Evolutionary conservation across 352 stramenopile genomes (phyloP), one percentile per base, ranked within the genome.

Genomic region (Phytophthora pistaciae): DNA sequence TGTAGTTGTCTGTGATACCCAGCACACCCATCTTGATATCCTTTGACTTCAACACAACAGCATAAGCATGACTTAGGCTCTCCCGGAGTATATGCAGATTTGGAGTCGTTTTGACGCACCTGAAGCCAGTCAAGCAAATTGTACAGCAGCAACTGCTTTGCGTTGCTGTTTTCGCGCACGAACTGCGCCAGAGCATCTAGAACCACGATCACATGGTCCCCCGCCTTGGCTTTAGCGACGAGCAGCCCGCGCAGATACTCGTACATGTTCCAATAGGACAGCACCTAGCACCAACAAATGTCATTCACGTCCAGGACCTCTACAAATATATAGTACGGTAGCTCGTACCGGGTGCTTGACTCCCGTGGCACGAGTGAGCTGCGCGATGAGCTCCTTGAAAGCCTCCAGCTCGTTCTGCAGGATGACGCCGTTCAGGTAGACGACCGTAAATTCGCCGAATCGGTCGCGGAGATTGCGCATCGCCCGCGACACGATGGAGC

Each of bases 251-350:
- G 85, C 44, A 96, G 74, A 60, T 94, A 94, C 54, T 83, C 79
- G 72, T 96, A 95, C 87, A 96, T 95, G 59, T 88, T 94, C 78
- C 77, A 91, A 64, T 94, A 96, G 10, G 87, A 89, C 21, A 95
- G 61, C 27, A 58, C 58, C 80, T 91, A 66, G 6, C 23, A 61
- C 21, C 20, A 61, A 20, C 27, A 62, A 60, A 7, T 21, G 38
- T 46, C 38, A 46, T 46, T 46, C 14, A 46, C 13, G 4, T 9
- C 14, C 13, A n/a, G 4, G 1, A 46, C 13, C 38, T 46, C 38
- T 46, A 46, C 38, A 8, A 46, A 9, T 42, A 29, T 29, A 29
- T 29, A 29, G 27, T 29, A 31, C 27, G 27, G 27, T 31, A 31
- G 27, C 27, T 7, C 42, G 33, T 68, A 93, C 87, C 10, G 78